Base-by-base conservation (phyloP, 257 asterid genomes). In the Galeopsis tetrahit region DNA sequence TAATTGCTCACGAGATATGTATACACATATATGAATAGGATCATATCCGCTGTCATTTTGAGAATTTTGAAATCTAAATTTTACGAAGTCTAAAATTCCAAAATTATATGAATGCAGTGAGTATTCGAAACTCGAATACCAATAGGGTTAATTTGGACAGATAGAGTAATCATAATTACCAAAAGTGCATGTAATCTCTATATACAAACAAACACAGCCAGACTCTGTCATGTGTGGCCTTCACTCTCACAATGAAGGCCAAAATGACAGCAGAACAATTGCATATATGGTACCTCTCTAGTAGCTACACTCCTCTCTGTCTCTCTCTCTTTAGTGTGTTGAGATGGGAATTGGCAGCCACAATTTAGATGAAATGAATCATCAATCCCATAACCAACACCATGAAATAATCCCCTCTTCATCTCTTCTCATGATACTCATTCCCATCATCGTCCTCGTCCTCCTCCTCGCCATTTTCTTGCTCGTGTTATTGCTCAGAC, bases 361-460 rank as follows among this genome's bases (percentile, higher is more conserved):
- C 7, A 80, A 59, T n/a, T 28, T 52, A n/a, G 70, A 75, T 6
- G 39, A 80, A 21, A 58, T 61, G 14, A 52, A 58, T 33, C 63
- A 58, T n/a, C 75, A 72, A 34, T 14, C 46, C 31, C 81, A 79
- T 14, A 32, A 0, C 36, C 75, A 72, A 35, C 75, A 61, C 63
- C 84, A 81, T 55, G 86, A 75, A 11, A 53, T 77, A n/a, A 65
- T 87, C 63, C 83, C 89, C 32, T 81, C 89, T 0, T 79, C 95
- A 6, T 76, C 90, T 39, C 75, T 86, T 75, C 92, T 91, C 14
- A 32, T 89, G 39, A 76, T 89, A 42, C 63, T 79, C 67, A 78
- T 89, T 43, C 91, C 92, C 15, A 70, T 87, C 72, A 72, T 85
- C 83, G 86, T 87, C 4, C 66, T 85, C 10, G 68, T 89, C 69